Percentiles rank a stretch among this genome's conserved stretches.
These are phyloP conservation scores for Talaromyces albobiverticillius DNA, from an alignment of 2,329 filamentous ascomycete genomes.

Conservation along the genomic window DNA sequence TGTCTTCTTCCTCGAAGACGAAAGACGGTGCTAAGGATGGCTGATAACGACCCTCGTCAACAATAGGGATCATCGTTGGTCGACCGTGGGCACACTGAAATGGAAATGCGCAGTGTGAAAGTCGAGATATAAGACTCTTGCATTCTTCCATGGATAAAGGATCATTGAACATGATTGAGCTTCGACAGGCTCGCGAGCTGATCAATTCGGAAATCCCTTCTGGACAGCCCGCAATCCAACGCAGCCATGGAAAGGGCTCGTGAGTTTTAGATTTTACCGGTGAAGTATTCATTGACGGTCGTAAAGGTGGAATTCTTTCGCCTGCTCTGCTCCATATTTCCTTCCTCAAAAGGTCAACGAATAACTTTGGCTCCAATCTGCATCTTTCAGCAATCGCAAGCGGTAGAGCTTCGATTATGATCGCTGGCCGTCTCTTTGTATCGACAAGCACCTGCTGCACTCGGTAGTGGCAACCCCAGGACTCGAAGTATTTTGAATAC, in stretches of 20 bases:
- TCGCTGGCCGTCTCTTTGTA: slow-evolving; percentile 7
- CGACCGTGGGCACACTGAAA: slow-evolving; percentile 52
- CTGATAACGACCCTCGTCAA: slow-evolving; percentile 22
- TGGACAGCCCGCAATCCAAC: slow-evolving; percentile 67
- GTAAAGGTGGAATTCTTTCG: slow-evolving; percentile 3
- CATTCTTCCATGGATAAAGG: slow-evolving; percentile 37
- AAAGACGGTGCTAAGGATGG: neutral
- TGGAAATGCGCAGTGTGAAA: slow-evolving; percentile 45
- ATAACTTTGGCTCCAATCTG: slow-evolving; percentile 64
- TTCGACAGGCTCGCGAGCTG: slow-evolving; percentile 49
- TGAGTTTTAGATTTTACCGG: too few relatives aligned
- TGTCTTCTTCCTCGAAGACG: neutral
- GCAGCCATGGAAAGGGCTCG: slow-evolving; percentile 53
- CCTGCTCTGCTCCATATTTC: slow-evolving; percentile 69
- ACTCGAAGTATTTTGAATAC: slow-evolving; percentile 57
- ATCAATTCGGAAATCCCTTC: slow-evolving; percentile 66
- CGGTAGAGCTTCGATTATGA: slow-evolving; percentile 63
- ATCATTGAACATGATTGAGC: slow-evolving; percentile 53
- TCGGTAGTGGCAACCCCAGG: slow-evolving; percentile 74
- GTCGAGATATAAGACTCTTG: slow-evolving; percentile 31
- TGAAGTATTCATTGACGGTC: neutral
- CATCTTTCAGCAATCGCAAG: slow-evolving; percentile 73
- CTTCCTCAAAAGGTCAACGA: slow-evolving; percentile 70
- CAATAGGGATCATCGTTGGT: slow-evolving; percentile 46
- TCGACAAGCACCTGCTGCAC: slow-evolving; percentile 23